Conservation (phyloP, 768 basidiomycete genomes). For the Mycena vulgaris region DNA sequence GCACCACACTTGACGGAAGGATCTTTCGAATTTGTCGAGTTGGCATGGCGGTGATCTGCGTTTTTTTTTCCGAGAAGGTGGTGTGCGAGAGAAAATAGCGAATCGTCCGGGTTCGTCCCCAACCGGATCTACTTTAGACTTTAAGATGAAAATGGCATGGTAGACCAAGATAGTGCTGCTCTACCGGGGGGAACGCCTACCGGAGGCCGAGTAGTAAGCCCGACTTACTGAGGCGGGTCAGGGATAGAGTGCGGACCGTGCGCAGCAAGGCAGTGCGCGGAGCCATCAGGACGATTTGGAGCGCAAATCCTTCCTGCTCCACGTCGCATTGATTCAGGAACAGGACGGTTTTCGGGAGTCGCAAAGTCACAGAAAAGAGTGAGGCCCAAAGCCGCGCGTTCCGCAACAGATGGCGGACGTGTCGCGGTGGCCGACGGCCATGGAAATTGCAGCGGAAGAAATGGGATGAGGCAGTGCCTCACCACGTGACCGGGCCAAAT, state of each 20-base stretch:
- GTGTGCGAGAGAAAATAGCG: too few relatives aligned
- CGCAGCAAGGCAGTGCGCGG: constrained; percentile 6
- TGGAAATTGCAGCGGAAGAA: not conserved
- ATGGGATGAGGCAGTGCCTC: not conserved
- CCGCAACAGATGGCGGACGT: not conserved
- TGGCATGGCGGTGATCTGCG: not conserved
- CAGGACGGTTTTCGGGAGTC: not conserved
- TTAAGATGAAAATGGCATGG: too few relatives aligned
- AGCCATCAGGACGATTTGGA: not conserved
- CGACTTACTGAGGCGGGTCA: too few relatives aligned
- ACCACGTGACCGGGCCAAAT: not conserved
- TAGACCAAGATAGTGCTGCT: too few relatives aligned
- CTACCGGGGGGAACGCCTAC: too few relatives aligned
- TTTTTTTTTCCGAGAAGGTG: too few relatives aligned
- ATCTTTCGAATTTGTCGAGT: too few relatives aligned
- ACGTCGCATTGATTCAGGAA: not conserved
- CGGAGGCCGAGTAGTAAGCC: too few relatives aligned
- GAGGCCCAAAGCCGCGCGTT: not conserved
- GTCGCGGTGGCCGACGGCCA: not conserved
- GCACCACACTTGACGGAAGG: too few relatives aligned
- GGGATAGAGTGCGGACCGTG: too few relatives aligned
- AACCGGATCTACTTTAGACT: too few relatives aligned
- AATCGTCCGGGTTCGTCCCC: too few relatives aligned
- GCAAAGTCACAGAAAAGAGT: not conserved
- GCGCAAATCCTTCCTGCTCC: not conserved